Base-by-base conservation (phyloP, 345 rosid species). In the Sisymbrium irio region DNA sequence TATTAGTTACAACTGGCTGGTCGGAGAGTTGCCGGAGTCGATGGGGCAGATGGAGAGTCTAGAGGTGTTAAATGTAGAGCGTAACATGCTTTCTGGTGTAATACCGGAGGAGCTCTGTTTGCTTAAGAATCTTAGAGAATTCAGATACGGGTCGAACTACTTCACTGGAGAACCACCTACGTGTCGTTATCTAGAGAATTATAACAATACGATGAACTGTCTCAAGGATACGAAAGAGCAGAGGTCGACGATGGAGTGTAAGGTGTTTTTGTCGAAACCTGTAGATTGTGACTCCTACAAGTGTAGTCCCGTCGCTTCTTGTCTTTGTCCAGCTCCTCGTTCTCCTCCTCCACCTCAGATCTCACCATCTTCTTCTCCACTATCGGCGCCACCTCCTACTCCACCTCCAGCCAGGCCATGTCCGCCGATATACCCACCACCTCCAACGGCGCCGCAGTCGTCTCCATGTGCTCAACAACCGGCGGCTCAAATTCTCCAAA, bases 161-260 rank as follows among this genome's bases (percentile, higher is more conserved):
- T 82, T 93, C 74, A 82, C 77, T 0, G 86, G 83, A 3, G 96
- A 80, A 61, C 74, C 91, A 0, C 73, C 75, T 0, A 73, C 49
- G 30, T 89, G 97, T 72, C 73, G 80, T 53, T 71, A 72, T 9
- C 36, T 86, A 28, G 78, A 77, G 20, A 61, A 12, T 18, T 39
- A 71, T 66, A 82, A 86, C 5, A 83, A 81, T 55, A 55, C 56
- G 6, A 80, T 81, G 82, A 93, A 89, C 64, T 93, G 97, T 69
- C 80, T 87, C 13, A 80, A 75, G 42, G 83, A 53, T 13, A 71
- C 69, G 64, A 62, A 67, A 2, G 72, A 27, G 13, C 94, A 89
- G 78, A 83, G 96, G 73, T 85, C 98, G 11, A 69, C 50, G 19
- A 73, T 62, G 78, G 85, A 89, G 56, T 93, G 98, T 78, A 81